Evolutionary conservation across 805 yeast genomes (phyloP).

Genomic region (Yamadazyma paraphyllophila): DNA sequence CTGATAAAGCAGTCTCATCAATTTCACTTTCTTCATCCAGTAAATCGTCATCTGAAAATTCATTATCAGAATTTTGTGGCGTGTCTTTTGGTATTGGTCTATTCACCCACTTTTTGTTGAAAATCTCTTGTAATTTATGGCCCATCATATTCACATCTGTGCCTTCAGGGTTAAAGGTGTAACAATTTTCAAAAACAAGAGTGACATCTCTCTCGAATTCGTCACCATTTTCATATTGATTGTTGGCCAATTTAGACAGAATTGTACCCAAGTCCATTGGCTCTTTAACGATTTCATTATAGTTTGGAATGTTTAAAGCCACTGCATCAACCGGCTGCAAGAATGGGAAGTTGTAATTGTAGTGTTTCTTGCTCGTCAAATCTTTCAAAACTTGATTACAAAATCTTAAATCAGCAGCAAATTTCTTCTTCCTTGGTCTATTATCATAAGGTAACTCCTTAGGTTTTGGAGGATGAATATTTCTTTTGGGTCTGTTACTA

Average conservation of each 20-base stretch:
- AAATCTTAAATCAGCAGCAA: slow-evolving; percentile 83
- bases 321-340: slow-evolving; percentile 93
- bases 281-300: slow-evolving; percentile 77
- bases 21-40: slow-evolving; percentile 62
- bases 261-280: slow-evolving; percentile 96
- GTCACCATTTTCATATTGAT: slow-evolving; percentile 85
- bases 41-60: slow-evolving; percentile 21
- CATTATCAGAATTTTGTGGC: slow-evolving; percentile 50
- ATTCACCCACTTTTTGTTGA: slow-evolving; percentile 85
- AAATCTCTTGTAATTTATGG: slow-evolving; percentile 80
- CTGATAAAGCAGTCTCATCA: slow-evolving; percentile 50
- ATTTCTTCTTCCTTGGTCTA: slow-evolving; percentile 88
- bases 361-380: slow-evolving; percentile 77
- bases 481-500: slow-evolving; percentile 89
- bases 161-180: slow-evolving; percentile 93
- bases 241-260: slow-evolving; percentile 74
- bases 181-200: slow-evolving; percentile 85
- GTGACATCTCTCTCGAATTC: slow-evolving; percentile 82
- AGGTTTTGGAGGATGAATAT: slow-evolving; percentile 94
- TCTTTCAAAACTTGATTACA: slow-evolving; percentile 83
- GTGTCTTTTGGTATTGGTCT: slow-evolving; percentile 61
- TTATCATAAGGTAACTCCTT: slow-evolving; percentile 90
- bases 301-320: slow-evolving; percentile 88
- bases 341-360: slow-evolving; percentile 84
- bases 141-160: slow-evolving; percentile 96